Evolutionary conservation across 306 rosid species (phyloP), one percentile per base, ranked within the genome.

Genomic region (Dalbergia cochinchinensis): DNA sequence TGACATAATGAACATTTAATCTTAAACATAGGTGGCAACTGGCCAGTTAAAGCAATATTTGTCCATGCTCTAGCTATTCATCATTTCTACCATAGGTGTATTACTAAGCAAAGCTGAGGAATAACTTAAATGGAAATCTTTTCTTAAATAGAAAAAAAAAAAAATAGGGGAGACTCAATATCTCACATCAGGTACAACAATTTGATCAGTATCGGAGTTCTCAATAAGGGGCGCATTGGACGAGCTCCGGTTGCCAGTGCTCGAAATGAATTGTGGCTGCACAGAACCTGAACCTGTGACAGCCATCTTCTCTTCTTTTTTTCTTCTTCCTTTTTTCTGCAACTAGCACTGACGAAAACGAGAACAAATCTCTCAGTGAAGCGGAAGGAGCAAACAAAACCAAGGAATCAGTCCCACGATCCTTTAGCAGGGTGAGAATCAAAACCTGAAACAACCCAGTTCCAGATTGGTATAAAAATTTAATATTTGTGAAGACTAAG

Each of bases 101-200:
- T 34, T 6, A 26, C 31, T 1, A 26, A 26, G 31, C 31, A 26
- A 26, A 26, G 12, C 10, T 4, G 19, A 75, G 22, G 4, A 60
- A 71, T 33, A 59, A 16, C 16, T 57, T 14, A 63, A 20, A 81
- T 9, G 31, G 11, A 69, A 37, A 37, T 4, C 4, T 5, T 34
- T 26, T 26, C 31, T 34, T 33, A 4, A n/a, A n/a, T n/a, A n/a
- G n/a, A n/a, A 15, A 51, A 34, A 34, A 63, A 31, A 71, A 41
- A 48, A 57, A 6, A 20, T 4, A 57, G n/a, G 70, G 19, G 42
- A 31, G 42, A 31, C 14, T 66, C 64, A 41, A 8, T 77, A 73
- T 85, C 99, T 93, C 85, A 95, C 99, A 83, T 95, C 99, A 54
- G 98, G 98, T 71, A 95, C 97, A 73, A 89, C 87, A 83, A 95